Evolutionary conservation across 1,284 basidiomycete species (phyloP), one percentile per base, ranked within the genome.

Genomic region (Heterobasidion occidentale): DNA sequence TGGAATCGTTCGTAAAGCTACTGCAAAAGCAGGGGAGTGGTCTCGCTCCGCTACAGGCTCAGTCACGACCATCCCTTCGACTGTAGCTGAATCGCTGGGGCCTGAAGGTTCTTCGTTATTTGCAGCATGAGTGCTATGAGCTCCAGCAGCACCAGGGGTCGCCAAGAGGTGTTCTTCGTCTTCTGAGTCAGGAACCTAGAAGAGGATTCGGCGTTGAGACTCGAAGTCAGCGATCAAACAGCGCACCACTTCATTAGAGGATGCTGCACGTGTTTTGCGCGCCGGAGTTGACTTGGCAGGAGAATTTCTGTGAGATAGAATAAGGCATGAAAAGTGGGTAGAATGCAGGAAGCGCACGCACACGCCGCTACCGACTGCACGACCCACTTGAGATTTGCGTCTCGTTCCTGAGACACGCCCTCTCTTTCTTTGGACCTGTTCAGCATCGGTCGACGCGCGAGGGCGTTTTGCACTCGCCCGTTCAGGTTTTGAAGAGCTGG

Each of bases 131-230:
- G 6, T 42, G 12, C 5, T n/a, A 11, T 42, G 38, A 42, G n/a
- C 38, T 11, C 12, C 38, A n/a, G n/a, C 38, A n/a, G 38, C n/a
- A 42, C n/a, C 38, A 42, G 4, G 11, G 12, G n/a, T 42, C 38
- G 38, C 38, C 38, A n/a, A 42, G 35, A 54, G 44, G 34, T 7
- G 46, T 15, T 15, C 35, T 52, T 57, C 60, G 20, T 55, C 56
- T 44, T 59, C 59, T 34, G 60, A 61, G 56, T 61, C 60, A 45
- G 60, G 60, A 50, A 59, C 52, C 60, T 61, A 44, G n/a, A 27
- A 27, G n/a, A 27, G 20, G 12, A 12, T 20, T 35, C 11, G 19
- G 38, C 20, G 9, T 12, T 42, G 38, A 8, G 7, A 42, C 38
- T 11, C 27, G 27, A 27, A 27, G 27, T 27, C 27, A 27, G 27